These are phyloP conservation scores for Globisporangium yorkense DNA, from an alignment of 352 stramenopile species.

Conservation along the genomic window DNA sequence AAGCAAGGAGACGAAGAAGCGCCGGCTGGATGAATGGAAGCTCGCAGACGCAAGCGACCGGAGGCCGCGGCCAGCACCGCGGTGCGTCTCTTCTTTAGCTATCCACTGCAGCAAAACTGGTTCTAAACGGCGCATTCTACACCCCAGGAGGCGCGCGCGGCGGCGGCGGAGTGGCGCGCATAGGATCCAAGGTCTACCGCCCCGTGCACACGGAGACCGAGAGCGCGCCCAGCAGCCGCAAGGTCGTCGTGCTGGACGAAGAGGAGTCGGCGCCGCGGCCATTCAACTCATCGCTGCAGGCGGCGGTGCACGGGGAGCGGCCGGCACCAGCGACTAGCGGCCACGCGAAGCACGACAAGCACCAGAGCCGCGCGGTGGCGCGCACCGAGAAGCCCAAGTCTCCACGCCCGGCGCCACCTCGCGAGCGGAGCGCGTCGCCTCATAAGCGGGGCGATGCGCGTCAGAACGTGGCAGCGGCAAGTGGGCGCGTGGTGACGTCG, in stretches of 20 bases:
- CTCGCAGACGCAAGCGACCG: constrained; percentile 22
- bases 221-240: constrained; percentile 3
- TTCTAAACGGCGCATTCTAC: too few species aligned
- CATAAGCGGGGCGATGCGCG: constrained; percentile 15
- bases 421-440: constrained; percentile 11
- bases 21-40: constrained; percentile 28
- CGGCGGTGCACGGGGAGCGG: constrained; percentile 17
- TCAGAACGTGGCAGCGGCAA: constrained; percentile 8
- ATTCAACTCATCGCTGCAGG: constrained; percentile 51
- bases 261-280: constrained; percentile 16
- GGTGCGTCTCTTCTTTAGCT: constrained; percentile 7
- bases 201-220: constrained; percentile 1
- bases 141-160: background rate
- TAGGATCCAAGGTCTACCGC: constrained; percentile 7
- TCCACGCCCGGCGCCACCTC: background rate
- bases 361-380: background rate
- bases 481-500: constrained; percentile 19
- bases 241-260: constrained; percentile 8
- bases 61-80: constrained; percentile 5
- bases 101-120: too few species aligned
- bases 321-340: constrained; percentile 5
- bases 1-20: constrained; percentile 4
- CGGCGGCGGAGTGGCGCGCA: background rate
- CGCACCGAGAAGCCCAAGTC: constrained; percentile 8
- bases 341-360: constrained; percentile 6